Conservation (phyloP, 805 yeast genomes). For the Pichia cabralensis region DNA sequence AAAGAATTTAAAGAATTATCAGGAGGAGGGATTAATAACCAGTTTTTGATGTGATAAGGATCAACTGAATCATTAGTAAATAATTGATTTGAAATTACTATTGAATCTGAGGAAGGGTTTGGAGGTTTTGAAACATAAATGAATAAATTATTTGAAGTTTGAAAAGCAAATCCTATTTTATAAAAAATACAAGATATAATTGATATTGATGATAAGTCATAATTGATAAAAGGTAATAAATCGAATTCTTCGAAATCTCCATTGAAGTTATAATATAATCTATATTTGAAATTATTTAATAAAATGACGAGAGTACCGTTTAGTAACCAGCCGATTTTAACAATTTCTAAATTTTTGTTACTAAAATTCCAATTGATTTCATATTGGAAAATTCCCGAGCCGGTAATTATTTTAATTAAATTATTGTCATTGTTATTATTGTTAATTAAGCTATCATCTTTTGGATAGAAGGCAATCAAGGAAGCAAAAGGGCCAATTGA, state of each 20-base stretch:
- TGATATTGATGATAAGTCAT: too few relatives aligned
- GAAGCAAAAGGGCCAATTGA: constrained; percentile 45
- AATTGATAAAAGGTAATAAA: constrained; percentile 13
- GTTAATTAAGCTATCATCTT: constrained; percentile 3
- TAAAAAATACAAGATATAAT: constrained; percentile 25
- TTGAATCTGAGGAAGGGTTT: not conserved
- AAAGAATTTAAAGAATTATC: not conserved
- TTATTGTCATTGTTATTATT: constrained; percentile 2
- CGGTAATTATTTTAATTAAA: constrained; percentile 26
- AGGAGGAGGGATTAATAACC: constrained; percentile 1
- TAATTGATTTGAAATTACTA: not conserved
- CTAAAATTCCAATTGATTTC: constrained; percentile 35
- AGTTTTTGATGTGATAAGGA: constrained; percentile 16
- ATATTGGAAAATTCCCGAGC: constrained; percentile 24
- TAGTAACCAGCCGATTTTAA: constrained; percentile 42
- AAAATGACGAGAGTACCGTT: constrained; percentile 50
- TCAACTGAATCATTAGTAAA: constrained; percentile 18
- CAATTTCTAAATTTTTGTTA: constrained; percentile 40
- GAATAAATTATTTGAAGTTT: constrained; percentile 33
- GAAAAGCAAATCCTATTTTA: constrained; percentile 35
- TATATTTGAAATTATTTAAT: constrained; percentile 38
- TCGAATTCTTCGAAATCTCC: constrained; percentile 54
- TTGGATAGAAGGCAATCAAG: constrained; percentile 41
- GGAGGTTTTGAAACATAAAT: constrained; percentile 24
- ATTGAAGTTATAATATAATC: constrained; percentile 55